Conservation (phyloP, 805 yeast genomes). For the Debaryomyces maramus region DNA sequence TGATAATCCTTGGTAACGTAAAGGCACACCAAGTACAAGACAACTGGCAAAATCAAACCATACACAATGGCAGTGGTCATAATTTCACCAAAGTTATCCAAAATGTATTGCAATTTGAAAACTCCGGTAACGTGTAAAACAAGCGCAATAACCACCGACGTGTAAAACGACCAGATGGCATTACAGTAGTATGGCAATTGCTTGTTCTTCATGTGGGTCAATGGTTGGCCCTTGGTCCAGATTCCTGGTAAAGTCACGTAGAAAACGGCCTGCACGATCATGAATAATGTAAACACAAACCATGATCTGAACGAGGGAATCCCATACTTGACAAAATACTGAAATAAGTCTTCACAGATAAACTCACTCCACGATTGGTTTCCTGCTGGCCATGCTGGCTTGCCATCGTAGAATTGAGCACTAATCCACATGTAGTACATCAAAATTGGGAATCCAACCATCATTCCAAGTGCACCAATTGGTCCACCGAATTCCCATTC, state of each 20-base stretch:
- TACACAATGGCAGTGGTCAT: conserved; percentile 87
- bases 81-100: conserved; percentile 85
- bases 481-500: conserved; percentile 96
- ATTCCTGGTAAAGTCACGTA: conserved; percentile 89
- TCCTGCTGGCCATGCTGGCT: conserved; percentile 63
- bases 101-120: conserved; percentile 69
- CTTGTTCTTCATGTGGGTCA: conserved; percentile 72
- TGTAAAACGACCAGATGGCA: conserved; percentile 83
- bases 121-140: conserved; percentile 70
- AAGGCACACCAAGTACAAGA: conserved; percentile 68
- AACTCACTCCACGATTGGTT: conserved; percentile 58
- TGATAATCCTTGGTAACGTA: conserved; percentile 72
- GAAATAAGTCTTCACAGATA: conserved; percentile 39
- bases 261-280: conserved; percentile 65
- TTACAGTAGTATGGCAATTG: conserved; percentile 93
- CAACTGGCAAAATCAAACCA: conserved; percentile 70
- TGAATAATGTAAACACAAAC: conserved; percentile 68
- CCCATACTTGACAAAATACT: conserved; percentile 50
- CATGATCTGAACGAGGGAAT: conserved; percentile 63
- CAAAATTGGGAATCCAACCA: conserved; percentile 85
- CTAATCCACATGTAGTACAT: conserved; percentile 98
- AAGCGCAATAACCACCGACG: conserved; percentile 57
- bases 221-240: conserved; percentile 93
- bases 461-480: conserved; percentile 85
- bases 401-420: conserved; percentile 76